Conservation (phyloP, 2,329 filamentous ascomycete species). For the Colletotrichum liriopes region DNA sequence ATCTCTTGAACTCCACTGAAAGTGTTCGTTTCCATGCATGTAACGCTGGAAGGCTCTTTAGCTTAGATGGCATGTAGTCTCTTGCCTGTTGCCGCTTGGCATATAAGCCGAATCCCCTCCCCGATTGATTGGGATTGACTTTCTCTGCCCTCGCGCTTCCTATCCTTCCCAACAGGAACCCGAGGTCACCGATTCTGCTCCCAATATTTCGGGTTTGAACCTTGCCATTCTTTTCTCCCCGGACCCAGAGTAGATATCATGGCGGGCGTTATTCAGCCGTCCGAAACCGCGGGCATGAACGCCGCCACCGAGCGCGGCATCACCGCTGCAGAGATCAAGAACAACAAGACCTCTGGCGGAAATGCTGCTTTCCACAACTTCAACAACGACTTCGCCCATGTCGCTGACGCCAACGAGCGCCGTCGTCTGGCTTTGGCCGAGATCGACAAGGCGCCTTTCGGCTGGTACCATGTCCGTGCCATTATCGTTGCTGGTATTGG, state of each 20-base stretch:
- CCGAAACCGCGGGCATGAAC: slow-evolving; percentile 14
- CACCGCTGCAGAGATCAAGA: slow-evolving; percentile 29
- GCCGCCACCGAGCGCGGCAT: slow-evolving; percentile 2
- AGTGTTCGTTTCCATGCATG: slow-evolving; percentile 24
- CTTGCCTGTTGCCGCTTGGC: neutral
- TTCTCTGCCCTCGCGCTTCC: slow-evolving; percentile 16
- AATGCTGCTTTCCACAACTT: slow-evolving; percentile 84
- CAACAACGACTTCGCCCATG: slow-evolving; percentile 78
- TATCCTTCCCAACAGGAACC: slow-evolving; percentile 14
- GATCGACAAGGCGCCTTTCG: slow-evolving; percentile 86
- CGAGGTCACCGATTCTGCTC: slow-evolving; percentile 4
- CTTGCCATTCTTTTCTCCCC: slow-evolving; percentile 32
- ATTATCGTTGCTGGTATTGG: slow-evolving; percentile 86
- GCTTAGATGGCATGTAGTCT: slow-evolving; percentile 35
- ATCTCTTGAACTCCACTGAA: slow-evolving; percentile 13
- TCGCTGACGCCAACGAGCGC: slow-evolving; percentile 83
- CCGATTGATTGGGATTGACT: slow-evolving; percentile 7
- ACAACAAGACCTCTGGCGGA: slow-evolving; percentile 71
- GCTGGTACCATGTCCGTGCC: slow-evolving; percentile 87
- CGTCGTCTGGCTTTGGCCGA: slow-evolving; percentile 84
- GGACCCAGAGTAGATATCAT: slow-evolving; percentile 32
- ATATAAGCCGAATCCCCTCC: slow-evolving; percentile 34
- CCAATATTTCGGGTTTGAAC: slow-evolving; percentile 12
- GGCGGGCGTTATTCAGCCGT: slow-evolving; percentile 29
- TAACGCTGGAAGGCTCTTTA: slow-evolving; percentile 3